These are phyloP conservation scores for Hypocrella siamensis DNA, from an alignment of 2,329 filamentous ascomycete genomes.

Conservation along the genomic window DNA sequence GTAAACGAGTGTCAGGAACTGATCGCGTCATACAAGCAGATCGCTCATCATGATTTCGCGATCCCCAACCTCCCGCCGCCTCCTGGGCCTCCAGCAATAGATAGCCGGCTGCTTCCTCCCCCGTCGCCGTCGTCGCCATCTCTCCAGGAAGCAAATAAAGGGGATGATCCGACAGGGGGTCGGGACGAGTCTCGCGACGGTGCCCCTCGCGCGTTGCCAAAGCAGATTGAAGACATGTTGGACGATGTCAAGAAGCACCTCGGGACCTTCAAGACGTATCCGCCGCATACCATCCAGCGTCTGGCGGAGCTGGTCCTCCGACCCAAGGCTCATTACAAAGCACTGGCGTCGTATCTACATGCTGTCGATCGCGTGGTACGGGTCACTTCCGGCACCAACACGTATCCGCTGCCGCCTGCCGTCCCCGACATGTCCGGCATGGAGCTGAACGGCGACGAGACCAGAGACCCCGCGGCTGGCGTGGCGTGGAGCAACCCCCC, in stretches of 20 bases:
- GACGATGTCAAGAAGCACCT: conserved; percentile 46
- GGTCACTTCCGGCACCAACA: conserved; percentile 66
- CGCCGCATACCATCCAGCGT: conserved; percentile 86
- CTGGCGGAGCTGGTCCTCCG: conserved; percentile 71
- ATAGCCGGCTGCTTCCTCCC: conserved; percentile 21
- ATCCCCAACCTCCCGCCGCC: conserved; percentile 43
- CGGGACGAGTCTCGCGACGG: conserved; percentile 15
- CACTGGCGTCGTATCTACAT: conserved; percentile 71
- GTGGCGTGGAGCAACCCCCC: conserved; percentile 33
- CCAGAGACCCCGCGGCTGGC: conserved; percentile 17
- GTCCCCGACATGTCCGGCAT: conserved; percentile 41
- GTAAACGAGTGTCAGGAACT: neutral
- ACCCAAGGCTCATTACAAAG: conserved; percentile 66
- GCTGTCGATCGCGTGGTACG: conserved; percentile 82
- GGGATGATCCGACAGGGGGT: conserved; percentile 39
- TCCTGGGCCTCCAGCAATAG: conserved; percentile 15
- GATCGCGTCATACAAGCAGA: conserved; percentile 30
- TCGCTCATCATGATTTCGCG: conserved; percentile 60
- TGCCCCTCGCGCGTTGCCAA: too few relatives aligned
- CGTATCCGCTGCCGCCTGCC: conserved; percentile 67
- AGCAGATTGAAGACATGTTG: conserved; percentile 47
- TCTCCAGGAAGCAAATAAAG: conserved; percentile 50
- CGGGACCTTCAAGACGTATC: conserved; percentile 53
- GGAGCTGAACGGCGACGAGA: conserved; percentile 46
- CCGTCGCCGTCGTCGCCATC: conserved; percentile 31